phyloP scores from a whole-genome alignment of 176 grass and related monocot genomes.

The Coix lacrymajobi region DNA sequence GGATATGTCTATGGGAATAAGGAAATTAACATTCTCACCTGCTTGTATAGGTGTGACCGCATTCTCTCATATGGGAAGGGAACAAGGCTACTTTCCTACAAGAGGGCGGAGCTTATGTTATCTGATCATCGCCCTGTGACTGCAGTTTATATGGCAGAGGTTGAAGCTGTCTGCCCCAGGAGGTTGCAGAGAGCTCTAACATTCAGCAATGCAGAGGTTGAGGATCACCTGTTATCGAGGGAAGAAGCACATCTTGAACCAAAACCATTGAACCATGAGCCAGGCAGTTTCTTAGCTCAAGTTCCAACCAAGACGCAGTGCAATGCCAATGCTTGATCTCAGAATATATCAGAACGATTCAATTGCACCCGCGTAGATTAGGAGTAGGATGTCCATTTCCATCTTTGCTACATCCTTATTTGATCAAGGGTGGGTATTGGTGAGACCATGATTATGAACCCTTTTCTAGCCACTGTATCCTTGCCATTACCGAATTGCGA shows the following conservation, averaged over 20 bases:
- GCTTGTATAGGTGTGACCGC: slow-evolving; percentile 69
- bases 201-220: slow-evolving; percentile 53
- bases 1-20: neutral
- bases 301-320: neutral
- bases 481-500: neutral
- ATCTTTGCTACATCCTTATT: neutral
- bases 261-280: neutral
- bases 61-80: slow-evolving; percentile 81
- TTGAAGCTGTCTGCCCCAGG: slow-evolving; percentile 57
- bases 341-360: neutral
- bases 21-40: neutral
- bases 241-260: neutral
- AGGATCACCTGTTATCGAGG: neutral
- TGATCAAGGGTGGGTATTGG: too few relatives aligned
- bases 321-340: neutral
- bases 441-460: neutral
- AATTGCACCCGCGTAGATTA: neutral
- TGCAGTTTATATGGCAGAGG: slow-evolving; percentile 54
- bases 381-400: neutral
- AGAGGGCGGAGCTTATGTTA: slow-evolving; percentile 48
- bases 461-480: neutral
- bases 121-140: slow-evolving; percentile 81
- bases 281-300: neutral
- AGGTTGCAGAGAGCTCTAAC: slow-evolving; percentile 63
- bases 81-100: slow-evolving; percentile 56